A percentile compares a stretch with the other conserved stretches of the same genome.
These are phyloP conservation scores for Glonium stellatum DNA, from an alignment of 495 filamentous ascomycete genomes.

Conservation along the genomic window DNA sequence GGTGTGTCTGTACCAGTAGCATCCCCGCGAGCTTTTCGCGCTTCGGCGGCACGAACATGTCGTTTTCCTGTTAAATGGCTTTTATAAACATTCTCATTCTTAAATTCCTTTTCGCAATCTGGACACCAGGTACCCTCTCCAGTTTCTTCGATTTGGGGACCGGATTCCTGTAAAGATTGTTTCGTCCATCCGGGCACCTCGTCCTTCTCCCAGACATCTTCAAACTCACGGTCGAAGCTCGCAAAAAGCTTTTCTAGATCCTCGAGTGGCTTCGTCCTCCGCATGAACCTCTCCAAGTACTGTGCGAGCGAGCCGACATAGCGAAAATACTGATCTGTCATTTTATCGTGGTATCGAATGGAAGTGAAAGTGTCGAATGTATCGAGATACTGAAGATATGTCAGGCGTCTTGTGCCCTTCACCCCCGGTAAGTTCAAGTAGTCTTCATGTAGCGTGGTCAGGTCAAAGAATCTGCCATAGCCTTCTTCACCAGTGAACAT, in stretches of 20 bases:
- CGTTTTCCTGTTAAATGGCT: slow-evolving; percentile 84
- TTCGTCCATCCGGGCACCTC: slow-evolving; percentile 73
- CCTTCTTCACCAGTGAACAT: slow-evolving; percentile 96
- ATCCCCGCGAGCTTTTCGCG: slow-evolving; percentile 28
- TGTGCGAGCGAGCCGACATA: slow-evolving; percentile 73
- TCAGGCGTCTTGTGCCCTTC: slow-evolving; percentile 54
- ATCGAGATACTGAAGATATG: slow-evolving; percentile 86
- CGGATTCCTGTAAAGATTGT: slow-evolving; percentile 41
- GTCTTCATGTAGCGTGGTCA: slow-evolving; percentile 73
- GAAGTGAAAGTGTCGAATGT: slow-evolving; percentile 79
- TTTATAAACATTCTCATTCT: slow-evolving; percentile 90
- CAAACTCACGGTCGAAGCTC: slow-evolving; percentile 73
- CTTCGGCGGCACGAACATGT: slow-evolving; percentile 73
- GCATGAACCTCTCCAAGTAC: slow-evolving; percentile 83
- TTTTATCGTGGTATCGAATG: slow-evolving; percentile 71
- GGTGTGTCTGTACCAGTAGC: slow-evolving; percentile 16
- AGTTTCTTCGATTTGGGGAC: slow-evolving; percentile 49
- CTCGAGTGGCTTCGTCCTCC: slow-evolving; percentile 71
- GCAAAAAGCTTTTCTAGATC: slow-evolving; percentile 72
- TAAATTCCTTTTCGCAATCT: slow-evolving; percentile 90
- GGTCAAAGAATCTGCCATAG: slow-evolving; percentile 82
- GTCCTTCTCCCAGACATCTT: slow-evolving; percentile 70
- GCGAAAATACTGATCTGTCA: slow-evolving; percentile 82
- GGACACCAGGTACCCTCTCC: slow-evolving; percentile 76
- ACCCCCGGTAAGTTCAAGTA: slow-evolving; percentile 83